Evolutionary conservation across 805 yeast species (phyloP), one percentile per base, ranked within the genome.

Genomic region (Torulaspora delbrueckii): DNA sequence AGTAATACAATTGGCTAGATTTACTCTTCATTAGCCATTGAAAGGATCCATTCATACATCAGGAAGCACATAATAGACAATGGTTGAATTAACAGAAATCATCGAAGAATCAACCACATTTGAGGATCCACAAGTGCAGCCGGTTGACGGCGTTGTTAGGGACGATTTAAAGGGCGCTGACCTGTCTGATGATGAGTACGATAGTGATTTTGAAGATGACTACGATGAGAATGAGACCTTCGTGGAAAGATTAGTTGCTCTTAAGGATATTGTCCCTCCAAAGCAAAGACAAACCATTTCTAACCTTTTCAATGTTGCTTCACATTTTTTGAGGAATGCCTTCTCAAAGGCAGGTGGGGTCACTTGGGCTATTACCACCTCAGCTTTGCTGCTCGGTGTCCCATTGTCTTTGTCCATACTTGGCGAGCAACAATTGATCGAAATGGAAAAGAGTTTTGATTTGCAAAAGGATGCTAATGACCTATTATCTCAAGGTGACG

Each of bases 201-300:
- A 59, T 22, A 68, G 73, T 34, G 75, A 70, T 43, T 73, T 67
- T 42, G 77, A 72, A 8, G 74, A 70, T 40, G 95, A 86, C 56
- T 86, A 79, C 54, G 87, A 86, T 64, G 86, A 81, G 61, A 79
- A 82, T 62, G 99, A 93, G 74, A 82, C 96, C 26, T 55, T 93
- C 13, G 69, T 74, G 50, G 98, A 93, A 59, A 85, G 99, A 78
- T 67, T 93, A 53, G 79, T 79, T 52, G 99, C 99, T 41, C 78
- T 93, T 60, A 88, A 83, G 69, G 97, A 93, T 65, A 86, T 91
- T 44, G 73, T 93, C 42, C 87, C 97, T 38, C 97, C 97, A 57
- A 77, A 77, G 56, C 89, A 86, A 67, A 84, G 98, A 73, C 69
- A 74, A 40, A 59, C 60, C 43, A 54, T 84, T 43, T 47, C 66